Conservation (phyloP, 805 yeast genomes). For the Pichia heedii region DNA sequence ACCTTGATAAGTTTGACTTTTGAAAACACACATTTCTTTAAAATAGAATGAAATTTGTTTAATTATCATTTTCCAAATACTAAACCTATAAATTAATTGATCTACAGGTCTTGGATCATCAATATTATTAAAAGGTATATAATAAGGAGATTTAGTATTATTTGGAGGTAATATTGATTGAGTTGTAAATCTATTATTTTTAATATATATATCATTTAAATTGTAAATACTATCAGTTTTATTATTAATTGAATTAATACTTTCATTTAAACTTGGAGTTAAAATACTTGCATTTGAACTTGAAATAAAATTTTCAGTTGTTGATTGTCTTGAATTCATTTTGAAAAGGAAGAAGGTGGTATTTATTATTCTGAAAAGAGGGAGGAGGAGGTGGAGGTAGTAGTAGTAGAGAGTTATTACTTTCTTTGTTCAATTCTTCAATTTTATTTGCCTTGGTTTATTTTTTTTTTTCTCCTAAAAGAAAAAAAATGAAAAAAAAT, state of each 20-base stretch:
- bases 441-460: too few relatives aligned
- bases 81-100: slow-evolving; percentile 43
- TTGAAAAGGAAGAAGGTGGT: too few relatives aligned
- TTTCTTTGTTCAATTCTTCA: too few relatives aligned
- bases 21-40: slow-evolving; percentile 41
- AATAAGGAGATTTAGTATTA: slow-evolving; percentile 28
- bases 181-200: slow-evolving; percentile 13
- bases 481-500: too few relatives aligned
- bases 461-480: too few relatives aligned
- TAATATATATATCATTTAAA: slow-evolving; percentile 10
- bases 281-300: background rate
- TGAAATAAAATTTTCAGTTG: background rate
- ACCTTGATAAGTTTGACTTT: slow-evolving; percentile 37
- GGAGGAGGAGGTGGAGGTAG: too few relatives aligned
- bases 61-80: slow-evolving; percentile 48
- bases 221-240: background rate
- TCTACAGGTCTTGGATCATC: slow-evolving; percentile 36
- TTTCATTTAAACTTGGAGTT: background rate
- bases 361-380: too few relatives aligned
- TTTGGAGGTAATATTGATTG: slow-evolving; percentile 24
- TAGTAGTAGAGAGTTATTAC: too few relatives aligned
- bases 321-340: background rate
- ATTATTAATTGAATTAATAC: background rate
- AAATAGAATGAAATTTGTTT: slow-evolving; percentile 45
- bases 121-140: slow-evolving; percentile 23